phyloP scores from a whole-genome alignment of 2,329 filamentous ascomycete species.

The Colletotrichum lini region DNA sequence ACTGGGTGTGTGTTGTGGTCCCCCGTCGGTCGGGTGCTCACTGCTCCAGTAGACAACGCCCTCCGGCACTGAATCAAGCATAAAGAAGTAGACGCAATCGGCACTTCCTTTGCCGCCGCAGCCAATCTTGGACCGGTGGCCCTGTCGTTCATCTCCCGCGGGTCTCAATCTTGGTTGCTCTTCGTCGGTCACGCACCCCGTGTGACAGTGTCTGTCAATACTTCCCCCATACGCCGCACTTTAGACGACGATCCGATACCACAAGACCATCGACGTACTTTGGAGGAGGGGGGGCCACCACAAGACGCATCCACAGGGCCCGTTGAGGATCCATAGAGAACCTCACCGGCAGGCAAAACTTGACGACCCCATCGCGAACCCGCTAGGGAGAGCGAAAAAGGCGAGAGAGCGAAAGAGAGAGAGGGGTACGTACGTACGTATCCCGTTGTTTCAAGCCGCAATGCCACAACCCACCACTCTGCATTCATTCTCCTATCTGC shows the following conservation, averaged over 20 bases:
- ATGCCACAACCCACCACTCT: constrained; percentile 18
- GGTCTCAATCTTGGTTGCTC: constrained; percentile 16
- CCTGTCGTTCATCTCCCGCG: constrained; percentile 29
- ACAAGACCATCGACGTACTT: constrained; percentile 15
- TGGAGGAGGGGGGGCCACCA: no score
- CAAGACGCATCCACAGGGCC: constrained; percentile 25
- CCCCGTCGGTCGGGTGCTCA: neutral
- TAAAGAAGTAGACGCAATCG: constrained; percentile 34
- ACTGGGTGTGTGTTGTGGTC: constrained; percentile 16
- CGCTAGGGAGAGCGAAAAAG: neutral
- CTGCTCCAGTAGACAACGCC: constrained; percentile 15
- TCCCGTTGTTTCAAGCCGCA: constrained; percentile 25
- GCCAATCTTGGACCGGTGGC: constrained; percentile 33
- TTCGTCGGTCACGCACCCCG: no score
- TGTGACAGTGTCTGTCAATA: constrained; percentile 35
- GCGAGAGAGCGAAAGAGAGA: neutral
- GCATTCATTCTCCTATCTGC: constrained; percentile 7
- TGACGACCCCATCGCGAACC: constrained; percentile 5
- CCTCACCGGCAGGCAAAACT: constrained; percentile 25
- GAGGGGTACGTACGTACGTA: constrained; percentile 7
- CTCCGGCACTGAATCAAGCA: constrained; percentile 38
- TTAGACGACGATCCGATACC: constrained; percentile 38
- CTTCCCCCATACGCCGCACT: constrained; percentile 18
- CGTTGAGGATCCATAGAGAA: neutral
- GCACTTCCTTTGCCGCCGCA: constrained; percentile 21